Base-by-base conservation (phyloP, 495 filamentous ascomycete genomes). In the Alectoria sarmentosa region DNA sequence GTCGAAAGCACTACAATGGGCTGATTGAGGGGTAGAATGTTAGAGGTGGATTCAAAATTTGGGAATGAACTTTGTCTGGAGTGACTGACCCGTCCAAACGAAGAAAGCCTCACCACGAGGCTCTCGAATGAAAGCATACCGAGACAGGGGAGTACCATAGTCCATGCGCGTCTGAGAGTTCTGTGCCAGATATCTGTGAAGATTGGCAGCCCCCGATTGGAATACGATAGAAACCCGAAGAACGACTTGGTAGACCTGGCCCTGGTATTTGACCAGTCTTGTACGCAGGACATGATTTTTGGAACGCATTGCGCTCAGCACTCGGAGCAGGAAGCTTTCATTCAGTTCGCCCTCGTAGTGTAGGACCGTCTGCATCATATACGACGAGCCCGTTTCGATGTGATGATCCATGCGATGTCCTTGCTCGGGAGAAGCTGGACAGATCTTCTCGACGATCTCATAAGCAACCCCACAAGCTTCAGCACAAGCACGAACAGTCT, bases 401-500 rank as follows among this genome's bases (percentile, higher is more conserved):
- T 63, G 61, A 42, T 42, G 23, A 8, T 56, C 36, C 48, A 63
- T 56, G 8, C 49, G 38, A 37, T 55, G 38, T 42, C 34, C 23
- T 23, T 63, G 61, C n/a, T 63, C 61, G 5, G 21, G 11, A 42
- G 36, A 38, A 57, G 61, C 61, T 23, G 23, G 15, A 30, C 21
- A 30, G 4, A 57, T 32, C 1, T 14, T 30, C 26, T 57, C 37
- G 1, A 63, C 19, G 21, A 44, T 9, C 4, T 32, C 23, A 11
- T 7, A 19, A 30, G 17, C 37, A 30, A 63, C 36, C 13, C 54
- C 32, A 21, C 49, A 63, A 28, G 48, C 61, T 63, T 56, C 11
- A 38, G 61, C 61, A 56, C 61, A 63, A 63, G 61, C 49, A n/a
- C 17, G 64, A 69, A 55, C n/a, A 21, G 34, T 1, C 52, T 55